phyloP scores from a whole-genome alignment of 1,139 yeast genomes.

The Saccharomyces uvarum region DNA sequence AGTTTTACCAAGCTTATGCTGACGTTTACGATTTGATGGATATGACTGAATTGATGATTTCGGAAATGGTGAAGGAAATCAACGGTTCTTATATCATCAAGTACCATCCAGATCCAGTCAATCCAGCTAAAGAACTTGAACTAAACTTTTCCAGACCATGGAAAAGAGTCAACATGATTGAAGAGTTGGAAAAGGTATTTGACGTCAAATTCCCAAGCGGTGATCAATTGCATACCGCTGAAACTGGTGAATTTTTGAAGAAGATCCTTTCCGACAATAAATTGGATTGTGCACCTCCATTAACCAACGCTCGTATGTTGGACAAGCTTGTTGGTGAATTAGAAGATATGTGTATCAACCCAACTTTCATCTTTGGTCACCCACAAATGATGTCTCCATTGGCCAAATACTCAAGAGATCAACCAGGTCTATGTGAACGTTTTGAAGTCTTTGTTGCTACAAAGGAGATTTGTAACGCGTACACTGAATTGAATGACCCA shows the following conservation, averaged over 20 bases:
- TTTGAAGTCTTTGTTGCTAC: constrained; percentile 98
- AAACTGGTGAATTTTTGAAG: constrained; percentile 86
- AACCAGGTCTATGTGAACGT: constrained; percentile 94
- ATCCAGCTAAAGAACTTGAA: constrained; percentile 68
- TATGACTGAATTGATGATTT: constrained; percentile 85
- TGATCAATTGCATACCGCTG: constrained; percentile 86
- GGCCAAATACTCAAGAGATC: constrained; percentile 89
- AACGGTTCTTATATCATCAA: constrained; percentile 79
- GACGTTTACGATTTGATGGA: constrained; percentile 78
- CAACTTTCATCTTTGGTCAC: constrained; percentile 96
- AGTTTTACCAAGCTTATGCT: constrained; percentile 79
- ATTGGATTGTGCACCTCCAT: constrained; percentile 90
- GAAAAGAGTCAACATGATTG: constrained; percentile 97
- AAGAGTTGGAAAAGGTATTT: constrained; percentile 81
- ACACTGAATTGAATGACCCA: constrained; percentile 98
- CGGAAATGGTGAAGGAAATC: constrained; percentile 95
- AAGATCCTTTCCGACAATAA: constrained; percentile 69
- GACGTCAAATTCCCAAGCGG: constrained; percentile 93
- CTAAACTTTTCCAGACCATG: constrained; percentile 93
- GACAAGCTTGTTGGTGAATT: constrained; percentile 95
- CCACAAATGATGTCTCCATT: constrained; percentile 99
- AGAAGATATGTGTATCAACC: constrained; percentile 90
- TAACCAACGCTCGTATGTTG: constrained; percentile 96
- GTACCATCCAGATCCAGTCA: constrained; percentile 80
- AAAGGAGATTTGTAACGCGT: constrained; percentile 95